Percentiles rank a stretch among this genome's conserved stretches.
Evolutionary conservation across 176 grass and related monocot genomes (phyloP).

Genomic region (Bonia amplexicaulis): DNA sequence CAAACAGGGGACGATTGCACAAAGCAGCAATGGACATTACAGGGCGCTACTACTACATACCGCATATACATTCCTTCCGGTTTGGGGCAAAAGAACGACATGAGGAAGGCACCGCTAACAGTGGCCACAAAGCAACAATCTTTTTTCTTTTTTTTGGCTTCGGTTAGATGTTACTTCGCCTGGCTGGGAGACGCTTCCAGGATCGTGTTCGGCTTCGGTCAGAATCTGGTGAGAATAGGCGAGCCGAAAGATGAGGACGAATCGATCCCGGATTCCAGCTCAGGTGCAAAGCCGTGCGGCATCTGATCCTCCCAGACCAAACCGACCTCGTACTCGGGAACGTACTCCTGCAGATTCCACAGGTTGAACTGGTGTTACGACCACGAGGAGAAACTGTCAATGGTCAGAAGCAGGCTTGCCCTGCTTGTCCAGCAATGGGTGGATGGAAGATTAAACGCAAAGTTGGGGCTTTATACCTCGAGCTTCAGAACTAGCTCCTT

Average conservation of each 20-base stretch:
- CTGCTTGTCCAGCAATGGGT: neutral
- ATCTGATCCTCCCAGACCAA: slow-evolving; percentile 83
- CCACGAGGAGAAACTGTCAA: neutral
- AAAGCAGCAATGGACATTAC: neutral
- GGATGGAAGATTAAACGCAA: neutral
- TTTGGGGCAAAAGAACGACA: slow-evolving; percentile 25
- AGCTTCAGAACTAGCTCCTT: slow-evolving; percentile 79
- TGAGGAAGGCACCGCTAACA: neutral
- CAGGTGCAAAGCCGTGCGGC: slow-evolving; percentile 35
- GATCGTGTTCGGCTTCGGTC: slow-evolving; percentile 1
- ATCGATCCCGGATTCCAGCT: slow-evolving; percentile 52
- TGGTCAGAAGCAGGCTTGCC: neutral
- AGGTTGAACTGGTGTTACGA: neutral
- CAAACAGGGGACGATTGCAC: neutral
- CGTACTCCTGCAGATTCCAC: slow-evolving; percentile 54
- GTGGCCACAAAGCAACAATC: slow-evolving; percentile 25
- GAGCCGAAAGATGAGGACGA: slow-evolving; percentile 28
- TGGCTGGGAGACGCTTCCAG: slow-evolving; percentile 16
- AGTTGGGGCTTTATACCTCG: slow-evolving; percentile 42
- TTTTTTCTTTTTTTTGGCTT: neutral
- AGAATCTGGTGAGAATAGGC: slow-evolving; percentile 8
- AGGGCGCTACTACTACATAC: neutral
- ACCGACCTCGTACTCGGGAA: slow-evolving; percentile 55
- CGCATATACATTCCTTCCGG: neutral
- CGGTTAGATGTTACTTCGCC: slow-evolving; percentile 31